Evolutionary conservation across 345 rosid genomes (phyloP).

Genomic region (Euphorbia pulcherrima): DNA sequence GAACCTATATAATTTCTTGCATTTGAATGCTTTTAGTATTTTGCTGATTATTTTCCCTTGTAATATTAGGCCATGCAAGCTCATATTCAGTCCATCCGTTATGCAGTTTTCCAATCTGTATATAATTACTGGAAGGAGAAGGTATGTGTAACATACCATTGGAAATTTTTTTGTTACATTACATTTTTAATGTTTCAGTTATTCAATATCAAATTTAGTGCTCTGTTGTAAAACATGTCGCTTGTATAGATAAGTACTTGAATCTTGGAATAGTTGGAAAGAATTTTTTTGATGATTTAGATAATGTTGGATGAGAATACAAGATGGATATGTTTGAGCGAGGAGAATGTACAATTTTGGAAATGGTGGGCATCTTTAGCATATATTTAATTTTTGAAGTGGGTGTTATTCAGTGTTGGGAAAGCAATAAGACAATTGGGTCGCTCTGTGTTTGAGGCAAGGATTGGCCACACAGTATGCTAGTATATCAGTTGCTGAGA

Average conservation of each 20-base stretch:
- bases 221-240: not conserved
- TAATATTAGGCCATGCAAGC: slow-evolving; percentile 68
- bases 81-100: slow-evolving; percentile 41
- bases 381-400: too few species aligned
- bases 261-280: too few species aligned
- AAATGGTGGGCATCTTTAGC: too few species aligned
- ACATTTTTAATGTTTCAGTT: slow-evolving; percentile 1
- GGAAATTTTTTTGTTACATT: slow-evolving; percentile 7
- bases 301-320: too few species aligned
- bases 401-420: too few species aligned
- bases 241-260: not conserved
- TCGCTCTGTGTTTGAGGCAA: not conserved
- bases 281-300: too few species aligned
- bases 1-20: too few species aligned
- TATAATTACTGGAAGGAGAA: slow-evolving; percentile 90
- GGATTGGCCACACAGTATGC: too few species aligned
- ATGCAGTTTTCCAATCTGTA: slow-evolving; percentile 65
- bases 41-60: slow-evolving; percentile 8
- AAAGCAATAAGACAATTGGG: not conserved
- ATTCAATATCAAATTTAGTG: not conserved
- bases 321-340: too few species aligned
- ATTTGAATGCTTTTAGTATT: not conserved
- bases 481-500: too few species aligned
- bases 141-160: slow-evolving; percentile 36
- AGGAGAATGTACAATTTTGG: too few species aligned